Evolutionary conservation across 306 rosid genomes (phyloP).

Genomic region (Fagus crenata): DNA sequence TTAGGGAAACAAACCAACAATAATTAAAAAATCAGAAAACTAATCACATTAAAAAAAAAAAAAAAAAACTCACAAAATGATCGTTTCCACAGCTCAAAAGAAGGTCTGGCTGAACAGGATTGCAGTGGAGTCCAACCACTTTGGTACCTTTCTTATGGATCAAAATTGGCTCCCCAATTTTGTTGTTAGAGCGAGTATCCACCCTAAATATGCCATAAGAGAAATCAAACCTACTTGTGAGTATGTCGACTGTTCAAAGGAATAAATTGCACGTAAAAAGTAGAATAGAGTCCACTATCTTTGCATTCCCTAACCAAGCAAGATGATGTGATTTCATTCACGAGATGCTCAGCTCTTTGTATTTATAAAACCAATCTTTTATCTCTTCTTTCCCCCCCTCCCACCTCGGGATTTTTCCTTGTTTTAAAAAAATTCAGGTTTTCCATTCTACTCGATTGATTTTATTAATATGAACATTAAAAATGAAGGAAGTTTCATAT

Average conservation of each 20-base stretch:
- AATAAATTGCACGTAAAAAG: conserved; percentile 13
- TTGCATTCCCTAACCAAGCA: not conserved
- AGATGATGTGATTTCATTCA: not conserved
- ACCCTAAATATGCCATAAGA: conserved; percentile 49
- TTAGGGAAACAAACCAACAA: conserved; percentile 5
- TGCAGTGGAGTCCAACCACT: conserved; percentile 91
- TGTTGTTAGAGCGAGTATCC: conserved; percentile 69
- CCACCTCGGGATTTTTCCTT: too few species aligned
- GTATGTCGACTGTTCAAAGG: not conserved
- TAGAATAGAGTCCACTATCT: conserved; percentile 3
- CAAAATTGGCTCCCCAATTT: conserved; percentile 62
- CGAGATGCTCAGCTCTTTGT: not conserved
- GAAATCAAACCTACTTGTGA: not conserved
- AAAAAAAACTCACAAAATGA: conserved; percentile 68
- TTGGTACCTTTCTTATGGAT: conserved; percentile 86
- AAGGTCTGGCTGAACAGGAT: conserved; percentile 90
- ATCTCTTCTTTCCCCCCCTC: too few species aligned
- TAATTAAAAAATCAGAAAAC: not conserved
- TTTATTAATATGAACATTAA: too few species aligned
- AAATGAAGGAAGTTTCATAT: too few species aligned
- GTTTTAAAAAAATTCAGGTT: too few species aligned
- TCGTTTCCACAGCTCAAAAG: conserved; percentile 91
- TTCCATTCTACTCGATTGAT: too few species aligned
- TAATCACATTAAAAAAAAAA: conserved; percentile 11
- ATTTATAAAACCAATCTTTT: too few species aligned